phyloP scores from a whole-genome alignment of 2,329 filamentous ascomycete species.

The Exserohilum turcica region DNA sequence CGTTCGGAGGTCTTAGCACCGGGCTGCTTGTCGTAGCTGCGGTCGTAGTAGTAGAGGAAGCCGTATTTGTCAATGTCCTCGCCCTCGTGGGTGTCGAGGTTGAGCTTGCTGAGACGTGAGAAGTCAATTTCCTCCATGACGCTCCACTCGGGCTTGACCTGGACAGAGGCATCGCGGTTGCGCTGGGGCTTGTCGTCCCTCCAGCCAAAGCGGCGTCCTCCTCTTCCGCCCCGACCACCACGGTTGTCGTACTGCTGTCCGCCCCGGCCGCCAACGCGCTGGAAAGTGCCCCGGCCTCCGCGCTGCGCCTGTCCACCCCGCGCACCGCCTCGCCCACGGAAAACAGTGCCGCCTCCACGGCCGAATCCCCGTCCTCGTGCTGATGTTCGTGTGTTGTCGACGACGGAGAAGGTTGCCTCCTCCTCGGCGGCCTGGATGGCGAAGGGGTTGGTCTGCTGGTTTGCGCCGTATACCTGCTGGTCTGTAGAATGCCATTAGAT shows the following conservation, averaged over 20 bases:
- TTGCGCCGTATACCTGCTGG: slow-evolving; percentile 95
- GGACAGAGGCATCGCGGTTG: slow-evolving; percentile 93
- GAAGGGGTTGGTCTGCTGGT: slow-evolving; percentile 77
- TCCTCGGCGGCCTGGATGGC: slow-evolving; percentile 91
- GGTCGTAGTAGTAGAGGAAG: slow-evolving; percentile 98
- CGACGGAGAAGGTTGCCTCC: slow-evolving; percentile 95
- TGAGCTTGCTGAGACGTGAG: slow-evolving; percentile 91
- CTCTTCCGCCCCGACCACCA: slow-evolving; percentile 69
- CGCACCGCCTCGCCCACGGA: slow-evolving; percentile 72
- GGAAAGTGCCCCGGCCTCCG: slow-evolving; percentile 72
- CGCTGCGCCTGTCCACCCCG: slow-evolving; percentile 78
- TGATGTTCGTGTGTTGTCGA: slow-evolving; percentile 90
- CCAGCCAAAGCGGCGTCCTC: slow-evolving; percentile 92
- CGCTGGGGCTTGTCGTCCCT: slow-evolving; percentile 98
- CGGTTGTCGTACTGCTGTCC: slow-evolving; percentile 74
- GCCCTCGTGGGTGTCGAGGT: slow-evolving; percentile 90
- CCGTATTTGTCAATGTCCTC: slow-evolving; percentile 95
- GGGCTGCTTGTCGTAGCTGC: slow-evolving; percentile 88
- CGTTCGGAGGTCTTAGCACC: slow-evolving; percentile 83
- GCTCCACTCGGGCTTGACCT: slow-evolving; percentile 94
- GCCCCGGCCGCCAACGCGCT: slow-evolving; percentile 70
- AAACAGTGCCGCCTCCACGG: slow-evolving; percentile 86
- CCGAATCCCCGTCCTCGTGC: slow-evolving; percentile 81
- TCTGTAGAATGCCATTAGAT: slow-evolving; percentile 59
- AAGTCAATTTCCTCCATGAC: slow-evolving; percentile 99